Evolutionary conservation across 2,329 filamentous ascomycete species (phyloP).

Genomic region (Pseudophaeomoniella oleicola): DNA sequence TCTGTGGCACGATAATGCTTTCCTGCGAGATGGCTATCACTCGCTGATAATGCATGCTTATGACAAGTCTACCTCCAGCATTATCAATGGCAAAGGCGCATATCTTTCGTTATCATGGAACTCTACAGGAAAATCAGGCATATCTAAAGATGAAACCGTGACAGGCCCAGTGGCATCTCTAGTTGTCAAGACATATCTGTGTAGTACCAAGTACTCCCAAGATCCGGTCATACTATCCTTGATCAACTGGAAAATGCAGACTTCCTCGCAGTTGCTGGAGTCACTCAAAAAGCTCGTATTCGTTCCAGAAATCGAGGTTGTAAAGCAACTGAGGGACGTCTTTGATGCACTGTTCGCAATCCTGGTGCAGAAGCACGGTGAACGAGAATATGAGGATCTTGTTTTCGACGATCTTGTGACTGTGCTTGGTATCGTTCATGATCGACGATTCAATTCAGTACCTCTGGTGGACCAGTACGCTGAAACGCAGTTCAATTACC

Average conservation of each 20-base stretch:
- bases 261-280: slow-evolving; percentile 55
- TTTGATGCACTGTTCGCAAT: slow-evolving; percentile 86
- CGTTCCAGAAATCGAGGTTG: slow-evolving; percentile 92
- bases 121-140: slow-evolving; percentile 49
- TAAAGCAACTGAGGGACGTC: slow-evolving; percentile 81
- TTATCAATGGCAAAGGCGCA: slow-evolving; percentile 60
- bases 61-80: slow-evolving; percentile 73
- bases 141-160: slow-evolving; percentile 55
- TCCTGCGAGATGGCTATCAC: slow-evolving; percentile 73
- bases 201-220: slow-evolving; percentile 89
- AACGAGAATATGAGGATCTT: slow-evolving; percentile 82
- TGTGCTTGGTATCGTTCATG: slow-evolving; percentile 84
- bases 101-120: slow-evolving; percentile 79
- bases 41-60: slow-evolving; percentile 74
- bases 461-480: slow-evolving; percentile 87
- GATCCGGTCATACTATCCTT: slow-evolving; percentile 74
- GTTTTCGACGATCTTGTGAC: slow-evolving; percentile 83
- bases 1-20: slow-evolving; percentile 82
- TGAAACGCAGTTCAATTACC: slow-evolving; percentile 78
- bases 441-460: slow-evolving; percentile 80
- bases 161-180: slow-evolving; percentile 71
- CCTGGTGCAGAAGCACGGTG: slow-evolving; percentile 77
- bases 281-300: slow-evolving; percentile 76
- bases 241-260: slow-evolving; percentile 69
- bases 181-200: slow-evolving; percentile 69